A percentile compares a stretch with the other conserved stretches of the same genome.
phyloP scores from a whole-genome alignment of 192 early-diverging fungal genomes.

The Coemansia sp. region DNA sequence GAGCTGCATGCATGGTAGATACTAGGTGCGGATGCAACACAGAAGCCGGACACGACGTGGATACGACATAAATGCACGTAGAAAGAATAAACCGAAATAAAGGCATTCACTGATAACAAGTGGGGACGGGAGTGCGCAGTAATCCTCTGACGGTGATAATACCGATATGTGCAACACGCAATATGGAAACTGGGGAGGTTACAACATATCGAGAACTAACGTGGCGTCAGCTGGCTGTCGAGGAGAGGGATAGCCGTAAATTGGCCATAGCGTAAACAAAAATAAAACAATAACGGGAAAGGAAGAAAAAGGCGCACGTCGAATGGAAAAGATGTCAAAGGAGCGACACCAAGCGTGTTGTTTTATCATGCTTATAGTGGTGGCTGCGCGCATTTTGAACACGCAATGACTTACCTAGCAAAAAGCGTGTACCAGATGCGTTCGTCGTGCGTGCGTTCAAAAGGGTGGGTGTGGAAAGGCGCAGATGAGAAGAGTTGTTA shows the following conservation, averaged over 20 bases:
- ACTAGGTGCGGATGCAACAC: not conserved
- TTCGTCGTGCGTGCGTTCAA: not conserved
- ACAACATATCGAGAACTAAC: not conserved
- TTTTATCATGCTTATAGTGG: not conserved
- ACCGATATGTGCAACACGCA: constrained; percentile 5
- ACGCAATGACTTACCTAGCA: constrained; percentile 1
- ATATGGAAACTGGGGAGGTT: constrained; percentile 8
- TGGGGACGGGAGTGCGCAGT: constrained; percentile 4
- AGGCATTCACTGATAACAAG: not conserved
- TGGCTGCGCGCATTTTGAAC: not conserved
- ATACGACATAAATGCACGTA: not conserved
- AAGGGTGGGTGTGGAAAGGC: not conserved
- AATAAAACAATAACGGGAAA: no score
- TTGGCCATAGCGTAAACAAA: not conserved
- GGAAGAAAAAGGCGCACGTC: not conserved
- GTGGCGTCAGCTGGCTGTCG: not conserved
- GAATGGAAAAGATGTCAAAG: not conserved
- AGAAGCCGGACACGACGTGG: not conserved
- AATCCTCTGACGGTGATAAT: not conserved
- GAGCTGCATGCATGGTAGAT: constrained; percentile 5
- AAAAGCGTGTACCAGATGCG: not conserved
- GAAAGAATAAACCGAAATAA: not conserved
- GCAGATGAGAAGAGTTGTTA: not conserved
- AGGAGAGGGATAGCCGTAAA: not conserved
- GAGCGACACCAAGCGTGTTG: not conserved